These are phyloP conservation scores for Chytridium lagenaria DNA, from an alignment of 371 early-diverging fungal species.

Conservation along the genomic window DNA sequence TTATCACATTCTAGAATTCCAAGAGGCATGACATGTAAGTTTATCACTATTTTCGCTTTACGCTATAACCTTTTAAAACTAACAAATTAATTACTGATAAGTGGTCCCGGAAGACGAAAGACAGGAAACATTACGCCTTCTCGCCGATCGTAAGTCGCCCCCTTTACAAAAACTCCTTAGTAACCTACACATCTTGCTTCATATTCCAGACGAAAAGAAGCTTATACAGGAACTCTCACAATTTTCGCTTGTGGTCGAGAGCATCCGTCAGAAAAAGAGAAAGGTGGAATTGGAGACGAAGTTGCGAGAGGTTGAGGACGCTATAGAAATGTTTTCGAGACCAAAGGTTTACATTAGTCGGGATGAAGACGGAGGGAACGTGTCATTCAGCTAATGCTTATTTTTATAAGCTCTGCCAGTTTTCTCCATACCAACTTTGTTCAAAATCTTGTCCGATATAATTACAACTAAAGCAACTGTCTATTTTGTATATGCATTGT, in stretches of 20 bases:
- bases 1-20: constrained; percentile 42
- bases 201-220: constrained; percentile 39
- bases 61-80: background rate
- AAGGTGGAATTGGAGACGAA: constrained; percentile 44
- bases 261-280: constrained; percentile 40
- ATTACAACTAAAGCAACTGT: no score
- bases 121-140: constrained; percentile 37
- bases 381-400: background rate
- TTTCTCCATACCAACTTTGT: no score
- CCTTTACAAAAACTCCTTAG: background rate
- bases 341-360: constrained; percentile 20
- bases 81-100: no score
- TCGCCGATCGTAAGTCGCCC: constrained; percentile 32
- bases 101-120: constrained; percentile 48
- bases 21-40: constrained; percentile 43
- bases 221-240: constrained; percentile 40
- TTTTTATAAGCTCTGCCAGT: no score
- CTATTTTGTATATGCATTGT: no score
- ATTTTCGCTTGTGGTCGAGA: constrained; percentile 52
- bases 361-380: background rate
- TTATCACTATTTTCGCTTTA: background rate
- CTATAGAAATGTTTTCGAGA: constrained; percentile 47
- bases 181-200: no score
- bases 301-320: constrained; percentile 49
- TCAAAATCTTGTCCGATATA: no score